These are phyloP conservation scores for Lecanicillium sp. DNA, from an alignment of 2,329 filamentous ascomycete genomes.

Conservation along the genomic window DNA sequence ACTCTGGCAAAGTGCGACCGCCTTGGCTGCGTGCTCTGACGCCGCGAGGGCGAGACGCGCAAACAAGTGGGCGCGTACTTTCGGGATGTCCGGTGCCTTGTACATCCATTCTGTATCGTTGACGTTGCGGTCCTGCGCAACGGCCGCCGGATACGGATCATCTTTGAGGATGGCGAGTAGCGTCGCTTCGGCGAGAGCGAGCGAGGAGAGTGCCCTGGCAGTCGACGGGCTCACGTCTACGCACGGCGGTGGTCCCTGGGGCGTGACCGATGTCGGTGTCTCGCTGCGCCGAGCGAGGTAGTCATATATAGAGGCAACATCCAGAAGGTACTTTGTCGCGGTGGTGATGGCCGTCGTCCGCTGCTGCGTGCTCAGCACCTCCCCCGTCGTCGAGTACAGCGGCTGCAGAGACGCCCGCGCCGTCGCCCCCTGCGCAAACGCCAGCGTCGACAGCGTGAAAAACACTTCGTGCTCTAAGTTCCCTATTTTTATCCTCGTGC, in stretches of 20 bases:
- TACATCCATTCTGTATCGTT: constrained; percentile 96
- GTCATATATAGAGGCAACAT: constrained; percentile 71
- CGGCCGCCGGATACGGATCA: constrained; percentile 80
- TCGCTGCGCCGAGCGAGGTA: constrained; percentile 59
- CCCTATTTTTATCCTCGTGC: constrained; percentile 59
- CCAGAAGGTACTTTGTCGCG: constrained; percentile 71
- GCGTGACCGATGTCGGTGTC: constrained; percentile 11
- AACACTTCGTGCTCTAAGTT: constrained; percentile 78
- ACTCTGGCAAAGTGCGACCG: constrained; percentile 45
- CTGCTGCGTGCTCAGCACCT: constrained; percentile 57
- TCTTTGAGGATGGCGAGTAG: constrained; percentile 88
- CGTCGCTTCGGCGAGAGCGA: constrained; percentile 82
- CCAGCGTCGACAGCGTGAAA: constrained; percentile 72
- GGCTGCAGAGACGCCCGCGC: constrained; percentile 67
- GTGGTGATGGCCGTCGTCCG: constrained; percentile 63
- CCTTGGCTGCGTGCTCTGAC: constrained; percentile 77
- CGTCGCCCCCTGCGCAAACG: constrained; percentile 64
- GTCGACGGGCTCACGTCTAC: constrained; percentile 48
- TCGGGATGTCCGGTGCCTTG: constrained; percentile 77
- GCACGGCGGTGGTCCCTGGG: constrained; percentile 38
- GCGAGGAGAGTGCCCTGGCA: constrained; percentile 50
- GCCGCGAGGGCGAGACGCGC: constrained; percentile 82
- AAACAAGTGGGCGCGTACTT: constrained; percentile 82
- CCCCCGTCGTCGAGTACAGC: constrained; percentile 60
- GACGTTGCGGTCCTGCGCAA: constrained; percentile 75